Percentiles rank a stretch among this genome's conserved stretches.
Conservation (phyloP, 768 basidiomycete genomes). For the Floccularia luteovirens region DNA sequence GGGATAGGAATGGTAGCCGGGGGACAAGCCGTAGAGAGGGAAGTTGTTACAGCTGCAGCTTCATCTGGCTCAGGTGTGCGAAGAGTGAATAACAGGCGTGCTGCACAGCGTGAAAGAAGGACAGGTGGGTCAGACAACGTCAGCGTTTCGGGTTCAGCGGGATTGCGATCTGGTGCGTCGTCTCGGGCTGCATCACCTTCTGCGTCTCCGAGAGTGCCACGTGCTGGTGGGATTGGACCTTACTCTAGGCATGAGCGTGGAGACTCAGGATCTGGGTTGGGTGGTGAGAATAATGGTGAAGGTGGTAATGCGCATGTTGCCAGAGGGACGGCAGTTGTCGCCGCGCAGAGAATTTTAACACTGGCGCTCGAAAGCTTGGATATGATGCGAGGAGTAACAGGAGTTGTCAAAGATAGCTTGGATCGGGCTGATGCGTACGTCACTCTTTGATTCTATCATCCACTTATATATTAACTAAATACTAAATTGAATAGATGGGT, state of each 20-base stretch:
- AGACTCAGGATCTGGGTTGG: neutral
- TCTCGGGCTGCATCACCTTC: constrained; percentile 18
- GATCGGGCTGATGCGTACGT: constrained; percentile 82
- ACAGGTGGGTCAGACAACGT: constrained; percentile 16
- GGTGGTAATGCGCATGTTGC: constrained; percentile 14
- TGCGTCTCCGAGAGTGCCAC: constrained; percentile 6
- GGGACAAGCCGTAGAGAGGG: constrained; percentile 8
- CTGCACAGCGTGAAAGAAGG: constrained; percentile 31
- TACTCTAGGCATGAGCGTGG: constrained; percentile 1
- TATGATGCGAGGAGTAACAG: constrained; percentile 86
- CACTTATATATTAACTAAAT: constrained; percentile 5
- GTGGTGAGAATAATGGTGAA: neutral
- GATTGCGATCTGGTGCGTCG: constrained; percentile 17
- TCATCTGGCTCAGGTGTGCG: constrained; percentile 22
- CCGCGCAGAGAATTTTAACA: constrained; percentile 75
- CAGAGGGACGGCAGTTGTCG: constrained; percentile 54
- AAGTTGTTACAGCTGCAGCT: constrained; percentile 19
- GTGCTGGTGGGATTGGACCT: constrained; percentile 2
- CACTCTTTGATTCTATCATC: constrained; percentile 5
- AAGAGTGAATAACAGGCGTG: constrained; percentile 21
- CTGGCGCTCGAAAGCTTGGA: constrained; percentile 89
- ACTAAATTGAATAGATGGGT: constrained; percentile 57
- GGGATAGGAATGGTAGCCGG: constrained; percentile 16
- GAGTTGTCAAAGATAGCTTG: constrained; percentile 80
- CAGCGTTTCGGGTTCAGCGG: too few species aligned